Evolutionary conservation across 208 protist species (phyloP).

Genomic region (Naegleria fowleri): DNA sequence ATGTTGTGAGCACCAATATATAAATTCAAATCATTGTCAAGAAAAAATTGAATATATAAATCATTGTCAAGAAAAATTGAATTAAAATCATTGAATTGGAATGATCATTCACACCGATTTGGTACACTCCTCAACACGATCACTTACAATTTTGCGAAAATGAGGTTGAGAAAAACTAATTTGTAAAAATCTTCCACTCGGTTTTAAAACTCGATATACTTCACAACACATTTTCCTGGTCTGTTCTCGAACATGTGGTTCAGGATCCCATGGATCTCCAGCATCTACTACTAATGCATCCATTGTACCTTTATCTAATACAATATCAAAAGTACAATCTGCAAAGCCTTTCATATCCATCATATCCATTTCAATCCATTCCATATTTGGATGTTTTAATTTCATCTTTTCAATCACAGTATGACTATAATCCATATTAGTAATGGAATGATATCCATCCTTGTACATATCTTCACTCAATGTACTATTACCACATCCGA

Average conservation of each 20-base stretch:
- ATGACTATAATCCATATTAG: not conserved
- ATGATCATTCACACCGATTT: no score
- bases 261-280: conserved; percentile 5
- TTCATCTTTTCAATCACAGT: conserved; percentile 21
- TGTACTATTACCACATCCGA: conserved; percentile 4
- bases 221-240: not conserved
- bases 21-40: no score
- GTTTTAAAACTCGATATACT: not conserved
- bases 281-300: conserved; percentile 7
- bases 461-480: not conserved
- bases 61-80: no score
- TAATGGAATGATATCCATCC: not conserved
- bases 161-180: not conserved
- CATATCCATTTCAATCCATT: conserved; percentile 18
- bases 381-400: not conserved
- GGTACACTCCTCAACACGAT: no score
- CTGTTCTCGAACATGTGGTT: not conserved
- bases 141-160: not conserved
- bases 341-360: not conserved
- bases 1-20: no score
- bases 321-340: not conserved
- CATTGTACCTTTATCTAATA: conserved; percentile 17
- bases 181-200: not conserved
- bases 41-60: no score
- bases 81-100: no score